Evolutionary conservation across 352 stramenopile species (phyloP).

Genomic region (Globisporangium megalacanthum): DNA sequence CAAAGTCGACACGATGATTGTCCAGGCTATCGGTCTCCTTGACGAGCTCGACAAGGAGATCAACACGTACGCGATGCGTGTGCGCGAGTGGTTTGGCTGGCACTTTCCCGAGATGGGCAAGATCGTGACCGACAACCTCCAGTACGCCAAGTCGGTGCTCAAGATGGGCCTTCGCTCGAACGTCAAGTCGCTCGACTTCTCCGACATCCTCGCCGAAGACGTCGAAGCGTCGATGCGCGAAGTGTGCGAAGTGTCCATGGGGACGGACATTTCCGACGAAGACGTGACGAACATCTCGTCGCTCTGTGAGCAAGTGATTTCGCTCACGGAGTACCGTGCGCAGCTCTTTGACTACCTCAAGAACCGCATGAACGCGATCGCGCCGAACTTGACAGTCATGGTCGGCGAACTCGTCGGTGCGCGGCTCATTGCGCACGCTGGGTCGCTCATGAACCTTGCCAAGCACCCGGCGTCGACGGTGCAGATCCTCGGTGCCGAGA

Average conservation of each 20-base stretch:
- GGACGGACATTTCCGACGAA: slow-evolving; percentile 98
- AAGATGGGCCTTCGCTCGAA: slow-evolving; percentile 93
- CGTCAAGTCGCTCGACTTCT: slow-evolving; percentile 92
- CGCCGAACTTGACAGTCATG: slow-evolving; percentile 99
- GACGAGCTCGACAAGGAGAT: slow-evolving; percentile 99
- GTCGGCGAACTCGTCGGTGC: slow-evolving; percentile 98
- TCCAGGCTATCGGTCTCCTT: slow-evolving; percentile 98
- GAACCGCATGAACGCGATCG: slow-evolving; percentile 99
- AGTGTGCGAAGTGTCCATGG: slow-evolving; percentile 98
- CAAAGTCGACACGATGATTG: slow-evolving; percentile 99
- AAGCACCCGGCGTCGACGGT: slow-evolving; percentile 99
- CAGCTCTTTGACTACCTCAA: slow-evolving; percentile 99
- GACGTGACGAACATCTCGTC: slow-evolving; percentile 97
- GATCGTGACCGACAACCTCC: slow-evolving; percentile 97
- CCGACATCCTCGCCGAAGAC: slow-evolving; percentile 83
- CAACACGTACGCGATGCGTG: slow-evolving; percentile 99
- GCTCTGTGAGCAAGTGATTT: slow-evolving; percentile 90
- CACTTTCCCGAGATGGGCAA: slow-evolving; percentile 97
- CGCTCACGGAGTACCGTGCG: slow-evolving; percentile 85
- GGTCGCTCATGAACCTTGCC: slow-evolving; percentile 98
- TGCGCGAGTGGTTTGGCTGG: slow-evolving; percentile 99
- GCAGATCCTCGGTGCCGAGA: slow-evolving; percentile 99
- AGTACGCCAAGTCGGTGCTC: slow-evolving; percentile 98
- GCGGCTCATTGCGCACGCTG: slow-evolving; percentile 98
- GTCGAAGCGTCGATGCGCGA: slow-evolving; percentile 96